These are phyloP conservation scores for Pisolithus tinctorius DNA, from an alignment of 768 basidiomycete species.

Conservation along the genomic window DNA sequence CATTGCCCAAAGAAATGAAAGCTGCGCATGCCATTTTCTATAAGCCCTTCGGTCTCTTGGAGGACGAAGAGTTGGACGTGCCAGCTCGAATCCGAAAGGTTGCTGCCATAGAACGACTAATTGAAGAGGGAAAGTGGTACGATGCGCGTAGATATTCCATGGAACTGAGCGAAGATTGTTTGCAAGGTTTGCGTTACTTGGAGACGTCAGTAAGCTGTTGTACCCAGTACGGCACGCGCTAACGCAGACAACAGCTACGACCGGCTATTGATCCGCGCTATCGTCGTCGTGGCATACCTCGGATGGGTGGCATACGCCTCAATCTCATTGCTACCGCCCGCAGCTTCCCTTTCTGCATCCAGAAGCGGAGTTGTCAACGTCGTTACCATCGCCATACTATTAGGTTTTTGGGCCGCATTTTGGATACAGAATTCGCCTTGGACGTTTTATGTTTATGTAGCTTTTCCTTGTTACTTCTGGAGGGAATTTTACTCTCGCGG, in stretches of 20 bases:
- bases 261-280: constrained; percentile 57
- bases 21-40: constrained; percentile 52
- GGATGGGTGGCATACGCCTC: constrained; percentile 74
- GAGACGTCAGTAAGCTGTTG: constrained; percentile 44
- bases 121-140: constrained; percentile 37
- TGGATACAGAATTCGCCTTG: constrained; percentile 57
- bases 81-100: constrained; percentile 32
- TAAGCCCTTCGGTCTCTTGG: constrained; percentile 50
- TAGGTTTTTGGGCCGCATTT: constrained; percentile 44
- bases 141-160: constrained; percentile 44
- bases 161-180: constrained; percentile 44
- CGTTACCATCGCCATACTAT: constrained; percentile 23
- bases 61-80: constrained; percentile 23
- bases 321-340: constrained; percentile 46
- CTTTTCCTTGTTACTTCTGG: constrained; percentile 79
- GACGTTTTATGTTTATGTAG: constrained; percentile 70
- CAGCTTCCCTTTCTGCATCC: constrained; percentile 12
- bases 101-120: constrained; percentile 37
- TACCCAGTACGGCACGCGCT: constrained; percentile 1
- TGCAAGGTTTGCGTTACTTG: constrained; percentile 67
- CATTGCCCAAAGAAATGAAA: constrained; percentile 48
- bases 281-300: constrained; percentile 66
- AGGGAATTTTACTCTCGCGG: constrained; percentile 37
- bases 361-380: constrained; percentile 9
- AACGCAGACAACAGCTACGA: constrained; percentile 47